Percentiles rank a stretch among this genome's conserved stretches.
phyloP scores from a whole-genome alignment of 2,329 filamentous ascomycete genomes.

The Sclerotinia trifoliorum region DNA sequence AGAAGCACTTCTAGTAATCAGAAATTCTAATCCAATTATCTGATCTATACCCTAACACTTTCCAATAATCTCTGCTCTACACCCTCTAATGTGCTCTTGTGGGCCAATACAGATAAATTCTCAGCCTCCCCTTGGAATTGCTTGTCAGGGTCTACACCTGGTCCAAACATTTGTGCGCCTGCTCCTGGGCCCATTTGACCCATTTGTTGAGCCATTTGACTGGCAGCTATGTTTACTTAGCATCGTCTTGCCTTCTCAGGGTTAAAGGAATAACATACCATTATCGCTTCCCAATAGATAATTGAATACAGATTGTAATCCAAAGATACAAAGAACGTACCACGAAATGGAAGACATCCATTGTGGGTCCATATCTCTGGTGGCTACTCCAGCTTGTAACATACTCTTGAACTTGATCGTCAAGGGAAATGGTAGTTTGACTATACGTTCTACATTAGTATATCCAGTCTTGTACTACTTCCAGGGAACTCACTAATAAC shows the following conservation, averaged over 20 bases:
- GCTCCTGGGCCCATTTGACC: conserved; percentile 67
- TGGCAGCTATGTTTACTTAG: conserved; percentile 64
- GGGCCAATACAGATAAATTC: conserved; percentile 92
- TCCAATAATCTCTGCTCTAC: conserved; percentile 81
- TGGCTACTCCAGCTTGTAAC: conserved; percentile 95
- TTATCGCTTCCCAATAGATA: conserved; percentile 96
- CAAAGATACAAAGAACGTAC: conserved; percentile 98
- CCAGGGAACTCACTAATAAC: conserved; percentile 73
- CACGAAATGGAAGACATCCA: conserved; percentile 99
- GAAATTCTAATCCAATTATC: not conserved
- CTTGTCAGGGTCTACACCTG: conserved; percentile 93
- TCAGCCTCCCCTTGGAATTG: conserved; percentile 89
- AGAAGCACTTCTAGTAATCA: conserved; percentile 8
- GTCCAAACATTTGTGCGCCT: conserved; percentile 73
- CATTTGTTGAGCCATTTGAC: conserved; percentile 86
- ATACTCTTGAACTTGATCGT: conserved; percentile 99
- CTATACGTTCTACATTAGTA: conserved; percentile 44
- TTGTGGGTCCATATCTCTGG: conserved; percentile 90
- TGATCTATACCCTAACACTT: conserved; percentile 34
- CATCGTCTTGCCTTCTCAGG: not conserved
- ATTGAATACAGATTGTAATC: conserved; percentile 93
- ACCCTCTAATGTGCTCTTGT: conserved; percentile 85
- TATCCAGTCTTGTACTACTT: no score
- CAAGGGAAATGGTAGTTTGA: conserved; percentile 96
- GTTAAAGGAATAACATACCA: conserved; percentile 55